phyloP scores from a whole-genome alignment of 2,329 filamentous ascomycete species.

The Fusarium chlamydosporum region DNA sequence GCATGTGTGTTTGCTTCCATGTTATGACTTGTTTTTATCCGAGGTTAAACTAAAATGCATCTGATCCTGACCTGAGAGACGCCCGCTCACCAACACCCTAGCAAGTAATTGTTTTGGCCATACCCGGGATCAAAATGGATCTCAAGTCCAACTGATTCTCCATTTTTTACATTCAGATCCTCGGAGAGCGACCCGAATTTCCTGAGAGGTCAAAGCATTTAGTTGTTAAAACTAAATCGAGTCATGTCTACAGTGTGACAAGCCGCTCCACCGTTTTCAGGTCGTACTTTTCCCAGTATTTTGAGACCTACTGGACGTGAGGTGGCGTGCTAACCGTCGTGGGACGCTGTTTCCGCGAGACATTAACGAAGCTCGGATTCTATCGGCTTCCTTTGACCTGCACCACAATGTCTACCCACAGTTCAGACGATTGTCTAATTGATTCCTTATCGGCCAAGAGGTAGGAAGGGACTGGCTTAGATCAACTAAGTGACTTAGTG shows the following conservation, averaged over 20 bases:
- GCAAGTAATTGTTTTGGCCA: no score
- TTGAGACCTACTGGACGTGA: conserved; percentile 6
- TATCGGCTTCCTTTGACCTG: conserved; percentile 12
- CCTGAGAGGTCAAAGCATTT: conserved; percentile 3
- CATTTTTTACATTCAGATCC: neutral
- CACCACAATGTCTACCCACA: neutral
- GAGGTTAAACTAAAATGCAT: conserved; percentile 12
- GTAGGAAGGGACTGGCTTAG: neutral
- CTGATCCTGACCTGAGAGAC: conserved; percentile 5
- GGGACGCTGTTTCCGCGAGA: neutral
- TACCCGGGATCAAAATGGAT: conserved; percentile 6
- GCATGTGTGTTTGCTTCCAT: no score
- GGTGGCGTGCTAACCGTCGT: conserved; percentile 14
- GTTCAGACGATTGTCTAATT: neutral
- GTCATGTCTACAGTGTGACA: conserved; percentile 13
- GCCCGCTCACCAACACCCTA: neutral
- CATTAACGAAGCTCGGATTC: conserved; percentile 13
- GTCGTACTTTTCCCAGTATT: neutral
- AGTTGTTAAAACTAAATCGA: conserved; percentile 1
- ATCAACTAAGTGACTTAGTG: neutral
- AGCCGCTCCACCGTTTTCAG: conserved; percentile 2
- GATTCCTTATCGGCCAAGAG: neutral
- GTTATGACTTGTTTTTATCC: neutral
- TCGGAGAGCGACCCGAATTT: conserved; percentile 6
- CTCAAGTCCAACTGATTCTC: neutral